Conservation (phyloP, 2,329 filamentous ascomycete genomes). For the Xenoacremonium recifei region DNA sequence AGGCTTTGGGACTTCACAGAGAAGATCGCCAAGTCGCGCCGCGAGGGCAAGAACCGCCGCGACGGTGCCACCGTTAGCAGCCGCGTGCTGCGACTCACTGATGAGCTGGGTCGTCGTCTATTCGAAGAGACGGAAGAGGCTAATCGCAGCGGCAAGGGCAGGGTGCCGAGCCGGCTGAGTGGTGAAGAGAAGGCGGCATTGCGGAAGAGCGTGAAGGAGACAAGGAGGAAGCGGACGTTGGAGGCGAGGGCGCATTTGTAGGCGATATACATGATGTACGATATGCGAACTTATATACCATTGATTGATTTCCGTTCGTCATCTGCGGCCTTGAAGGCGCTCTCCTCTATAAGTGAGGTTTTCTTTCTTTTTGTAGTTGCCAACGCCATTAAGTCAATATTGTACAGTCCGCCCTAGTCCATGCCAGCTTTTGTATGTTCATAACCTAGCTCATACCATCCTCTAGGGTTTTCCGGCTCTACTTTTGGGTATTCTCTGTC, state of each 20-base stretch:
- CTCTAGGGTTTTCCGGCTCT: background rate
- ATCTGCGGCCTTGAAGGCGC: background rate
- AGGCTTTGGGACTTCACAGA: conserved; percentile 91
- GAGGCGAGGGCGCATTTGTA: conserved; percentile 52
- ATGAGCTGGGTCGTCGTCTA: conserved; percentile 67
- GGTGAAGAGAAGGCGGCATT: conserved; percentile 49
- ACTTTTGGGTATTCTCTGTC: background rate
- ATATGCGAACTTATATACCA: background rate
- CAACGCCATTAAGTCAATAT: no score
- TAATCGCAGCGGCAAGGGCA: conserved; percentile 34
- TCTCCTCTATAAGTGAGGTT: background rate
- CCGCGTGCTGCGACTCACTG: conserved; percentile 75
- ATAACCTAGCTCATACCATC: background rate
- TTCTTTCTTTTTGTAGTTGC: background rate
- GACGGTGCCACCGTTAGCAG: conserved; percentile 87
- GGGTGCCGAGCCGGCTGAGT: conserved; percentile 43
- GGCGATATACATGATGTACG: conserved; percentile 6
- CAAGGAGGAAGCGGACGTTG: conserved; percentile 47
- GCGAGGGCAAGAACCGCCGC: conserved; percentile 94
- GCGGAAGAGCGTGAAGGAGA: conserved; percentile 43
- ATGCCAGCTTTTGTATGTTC: background rate
- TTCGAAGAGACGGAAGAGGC: conserved; percentile 57
- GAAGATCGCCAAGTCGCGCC: conserved; percentile 74
- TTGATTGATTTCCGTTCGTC: background rate
- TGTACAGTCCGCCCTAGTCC: no score